A percentile compares a stretch with the other conserved stretches of the same genome.
phyloP scores from a whole-genome alignment of 1,139 yeast genomes.

The Pneumocystis wakefieldiae region DNA sequence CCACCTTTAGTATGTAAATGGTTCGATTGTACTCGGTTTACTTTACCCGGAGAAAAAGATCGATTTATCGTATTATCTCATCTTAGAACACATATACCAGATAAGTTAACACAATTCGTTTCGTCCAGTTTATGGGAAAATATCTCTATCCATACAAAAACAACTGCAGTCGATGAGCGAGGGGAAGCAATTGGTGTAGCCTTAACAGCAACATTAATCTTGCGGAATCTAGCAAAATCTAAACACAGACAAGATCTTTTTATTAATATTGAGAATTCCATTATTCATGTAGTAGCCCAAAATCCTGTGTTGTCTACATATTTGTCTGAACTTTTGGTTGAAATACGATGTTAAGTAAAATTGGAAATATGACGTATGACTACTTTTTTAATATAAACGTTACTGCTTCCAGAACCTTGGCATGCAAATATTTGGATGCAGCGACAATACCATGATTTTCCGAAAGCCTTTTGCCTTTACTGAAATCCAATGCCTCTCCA shows the following conservation, averaged over 20 bases:
- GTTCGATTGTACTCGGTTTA: conserved; percentile 14
- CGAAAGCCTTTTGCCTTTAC: conserved; percentile 64
- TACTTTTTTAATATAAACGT: conserved; percentile 16
- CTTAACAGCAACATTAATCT: conserved; percentile 25
- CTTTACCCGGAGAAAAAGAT: conserved; percentile 12
- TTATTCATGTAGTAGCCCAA: not conserved
- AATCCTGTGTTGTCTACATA: not conserved
- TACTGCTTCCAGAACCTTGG: conserved; percentile 48
- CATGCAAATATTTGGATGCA: conserved; percentile 50
- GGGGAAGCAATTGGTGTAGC: conserved; percentile 19
- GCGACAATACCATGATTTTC: conserved; percentile 84
- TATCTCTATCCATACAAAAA: conserved; percentile 4
- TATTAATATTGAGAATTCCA: not conserved
- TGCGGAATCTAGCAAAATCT: conserved; percentile 20
- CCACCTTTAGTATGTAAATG: conserved; percentile 12
- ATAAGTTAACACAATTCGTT: conserved; percentile 1
- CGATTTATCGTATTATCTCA: conserved; percentile 13
- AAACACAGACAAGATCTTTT: not conserved
- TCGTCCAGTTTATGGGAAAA: not conserved
- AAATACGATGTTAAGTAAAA: not conserved
- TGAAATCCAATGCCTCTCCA: conserved; percentile 62
- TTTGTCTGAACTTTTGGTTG: not conserved
- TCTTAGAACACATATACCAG: conserved; percentile 17
- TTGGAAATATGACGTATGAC: conserved; percentile 15
- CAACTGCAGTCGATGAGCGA: conserved; percentile 16